phyloP scores from a whole-genome alignment of 2,329 filamentous ascomycete genomes.

The Hymenoscyphus fraxineus region DNA sequence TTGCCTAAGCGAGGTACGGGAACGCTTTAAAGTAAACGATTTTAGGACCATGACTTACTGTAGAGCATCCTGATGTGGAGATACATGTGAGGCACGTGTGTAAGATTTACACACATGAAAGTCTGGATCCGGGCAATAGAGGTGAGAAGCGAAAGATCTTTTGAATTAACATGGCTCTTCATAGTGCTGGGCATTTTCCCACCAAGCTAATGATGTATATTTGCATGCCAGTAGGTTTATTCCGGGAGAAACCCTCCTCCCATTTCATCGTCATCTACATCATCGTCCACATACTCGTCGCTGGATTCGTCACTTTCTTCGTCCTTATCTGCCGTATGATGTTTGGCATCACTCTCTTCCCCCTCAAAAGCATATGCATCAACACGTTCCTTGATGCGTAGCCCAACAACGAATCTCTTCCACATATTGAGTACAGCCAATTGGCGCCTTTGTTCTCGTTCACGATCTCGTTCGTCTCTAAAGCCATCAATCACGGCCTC shows the following conservation, averaged over 20 bases:
- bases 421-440: slow-evolving; percentile 63
- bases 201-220: no score
- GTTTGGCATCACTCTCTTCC: slow-evolving; percentile 46
- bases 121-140: no score
- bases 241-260: slow-evolving; percentile 44
- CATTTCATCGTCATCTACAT: slow-evolving; percentile 39
- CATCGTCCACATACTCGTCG: slow-evolving; percentile 34
- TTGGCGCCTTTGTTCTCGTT: slow-evolving; percentile 60
- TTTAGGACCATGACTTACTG: not conserved
- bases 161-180: no score
- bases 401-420: slow-evolving; percentile 71
- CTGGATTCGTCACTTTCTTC: slow-evolving; percentile 56
- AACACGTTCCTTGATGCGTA: slow-evolving; percentile 47
- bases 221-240: slow-evolving; percentile 20
- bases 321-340: slow-evolving; percentile 38
- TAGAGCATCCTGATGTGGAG: not conserved
- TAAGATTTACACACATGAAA: not conserved
- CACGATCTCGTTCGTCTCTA: slow-evolving; percentile 59
- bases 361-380: slow-evolving; percentile 30
- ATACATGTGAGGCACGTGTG: not conserved
- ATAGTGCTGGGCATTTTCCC: no score
- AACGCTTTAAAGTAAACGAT: not conserved
- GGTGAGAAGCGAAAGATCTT: no score
- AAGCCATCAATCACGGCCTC: slow-evolving; percentile 65
- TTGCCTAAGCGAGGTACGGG: not conserved